Conservation (phyloP, 1,284 basidiomycete genomes). For the Pascua guehoae region DNA sequence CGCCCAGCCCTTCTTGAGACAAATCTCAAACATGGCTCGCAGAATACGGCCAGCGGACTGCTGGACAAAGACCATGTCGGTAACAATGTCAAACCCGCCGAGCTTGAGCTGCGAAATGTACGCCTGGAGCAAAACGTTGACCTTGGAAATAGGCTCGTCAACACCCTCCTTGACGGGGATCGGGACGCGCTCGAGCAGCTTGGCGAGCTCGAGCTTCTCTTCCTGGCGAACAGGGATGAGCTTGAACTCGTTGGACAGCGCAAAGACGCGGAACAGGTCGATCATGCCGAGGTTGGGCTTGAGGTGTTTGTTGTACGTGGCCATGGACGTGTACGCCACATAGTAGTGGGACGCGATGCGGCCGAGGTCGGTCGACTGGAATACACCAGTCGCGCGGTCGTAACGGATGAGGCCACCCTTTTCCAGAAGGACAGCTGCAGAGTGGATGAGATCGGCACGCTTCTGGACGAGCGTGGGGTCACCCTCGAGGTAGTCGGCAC, state of each 20-base stretch:
- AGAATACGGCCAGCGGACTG: slow-evolving; percentile 90
- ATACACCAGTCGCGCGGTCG: slow-evolving; percentile 80
- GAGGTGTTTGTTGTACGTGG: slow-evolving; percentile 92
- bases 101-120: slow-evolving; percentile 94
- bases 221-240: slow-evolving; percentile 77
- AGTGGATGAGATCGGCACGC: slow-evolving; percentile 87
- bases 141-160: slow-evolving; percentile 94
- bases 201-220: slow-evolving; percentile 88
- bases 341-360: slow-evolving; percentile 97
- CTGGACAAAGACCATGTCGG: slow-evolving; percentile 96
- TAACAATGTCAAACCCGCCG: slow-evolving; percentile 92
- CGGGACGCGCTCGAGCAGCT: slow-evolving; percentile 89
- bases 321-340: slow-evolving; percentile 93
- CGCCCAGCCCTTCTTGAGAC: slow-evolving; percentile 97
- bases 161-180: slow-evolving; percentile 97
- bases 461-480: slow-evolving; percentile 85
- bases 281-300: slow-evolving; percentile 80
- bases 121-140: slow-evolving; percentile 92
- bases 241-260: slow-evolving; percentile 95
- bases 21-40: slow-evolving; percentile 97
- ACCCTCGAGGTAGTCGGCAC: slow-evolving; percentile 79
- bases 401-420: slow-evolving; percentile 94
- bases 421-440: slow-evolving; percentile 88
- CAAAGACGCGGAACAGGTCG: slow-evolving; percentile 94
- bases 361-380: slow-evolving; percentile 88